phyloP scores from a whole-genome alignment of 495 filamentous ascomycete genomes.

The Chaetomium cochliodes region DNA sequence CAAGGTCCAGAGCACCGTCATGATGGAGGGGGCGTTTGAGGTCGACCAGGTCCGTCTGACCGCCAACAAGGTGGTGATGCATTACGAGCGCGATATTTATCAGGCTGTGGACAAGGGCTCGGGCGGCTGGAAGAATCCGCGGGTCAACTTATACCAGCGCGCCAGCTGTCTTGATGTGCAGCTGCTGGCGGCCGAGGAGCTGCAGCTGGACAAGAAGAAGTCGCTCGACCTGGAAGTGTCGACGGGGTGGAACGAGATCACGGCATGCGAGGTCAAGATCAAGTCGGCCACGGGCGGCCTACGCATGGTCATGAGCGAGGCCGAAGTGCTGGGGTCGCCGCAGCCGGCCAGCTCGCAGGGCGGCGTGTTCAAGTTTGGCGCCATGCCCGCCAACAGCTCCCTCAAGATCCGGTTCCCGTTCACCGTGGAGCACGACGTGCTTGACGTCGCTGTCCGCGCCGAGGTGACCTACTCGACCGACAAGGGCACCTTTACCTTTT shows the following conservation, averaged over 20 bases:
- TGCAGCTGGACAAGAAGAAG: conserved; percentile 75
- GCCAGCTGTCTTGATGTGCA: conserved; percentile 48
- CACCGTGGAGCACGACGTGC: conserved; percentile 74
- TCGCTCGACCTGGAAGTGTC: conserved; percentile 70
- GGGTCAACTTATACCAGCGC: conserved; percentile 50
- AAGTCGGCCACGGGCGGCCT: conserved; percentile 84
- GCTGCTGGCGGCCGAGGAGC: conserved; percentile 50
- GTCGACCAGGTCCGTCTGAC: conserved; percentile 70
- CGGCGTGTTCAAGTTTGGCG: conserved; percentile 64
- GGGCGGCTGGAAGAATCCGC: conserved; percentile 42
- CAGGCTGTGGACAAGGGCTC: conserved; percentile 45
- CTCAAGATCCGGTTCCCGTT: conserved; percentile 73
- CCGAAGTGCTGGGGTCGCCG: conserved; percentile 56
- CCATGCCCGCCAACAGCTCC: conserved; percentile 50
- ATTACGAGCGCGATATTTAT: conserved; percentile 54
- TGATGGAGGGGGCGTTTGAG: conserved; percentile 71
- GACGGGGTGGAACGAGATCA: conserved; percentile 75
- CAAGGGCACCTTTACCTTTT: conserved; percentile 68
- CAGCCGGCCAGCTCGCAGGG: conserved; percentile 59
- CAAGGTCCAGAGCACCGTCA: conserved; percentile 53
- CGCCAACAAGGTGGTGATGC: conserved; percentile 66
- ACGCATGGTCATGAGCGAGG: conserved; percentile 72
- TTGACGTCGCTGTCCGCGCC: conserved; percentile 67
- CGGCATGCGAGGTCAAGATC: conserved; percentile 65
- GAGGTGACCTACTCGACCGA: conserved; percentile 78